Evolutionary conservation across 2,329 filamentous ascomycete species (phyloP).

Genomic region (Eutypella sp.): DNA sequence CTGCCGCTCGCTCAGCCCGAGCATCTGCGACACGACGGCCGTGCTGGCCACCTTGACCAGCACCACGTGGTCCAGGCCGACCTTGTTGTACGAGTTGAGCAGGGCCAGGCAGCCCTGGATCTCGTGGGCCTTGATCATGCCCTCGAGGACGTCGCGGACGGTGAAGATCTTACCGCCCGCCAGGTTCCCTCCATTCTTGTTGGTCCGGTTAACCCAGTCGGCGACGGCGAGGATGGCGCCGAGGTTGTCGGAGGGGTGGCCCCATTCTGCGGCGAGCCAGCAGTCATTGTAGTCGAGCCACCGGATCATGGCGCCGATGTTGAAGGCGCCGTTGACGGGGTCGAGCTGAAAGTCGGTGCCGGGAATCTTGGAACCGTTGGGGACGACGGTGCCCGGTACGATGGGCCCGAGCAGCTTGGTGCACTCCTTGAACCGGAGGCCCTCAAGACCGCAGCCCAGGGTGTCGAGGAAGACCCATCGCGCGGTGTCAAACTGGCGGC

Average conservation of each 20-base stretch:
- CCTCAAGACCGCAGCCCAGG: slow-evolving; percentile 92
- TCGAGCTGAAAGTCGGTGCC: slow-evolving; percentile 93
- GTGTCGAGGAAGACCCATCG: slow-evolving; percentile 97
- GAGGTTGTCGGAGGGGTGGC: slow-evolving; percentile 96
- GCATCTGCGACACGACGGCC: slow-evolving; percentile 91
- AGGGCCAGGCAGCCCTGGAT: slow-evolving; percentile 96
- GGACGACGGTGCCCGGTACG: slow-evolving; percentile 84
- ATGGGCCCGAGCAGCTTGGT: slow-evolving; percentile 88
- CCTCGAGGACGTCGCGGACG: slow-evolving; percentile 86
- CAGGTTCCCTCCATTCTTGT: slow-evolving; percentile 69
- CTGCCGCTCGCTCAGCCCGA: slow-evolving; percentile 83
- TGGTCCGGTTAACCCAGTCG: slow-evolving; percentile 94
- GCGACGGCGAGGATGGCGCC: slow-evolving; percentile 94
- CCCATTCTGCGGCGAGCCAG: slow-evolving; percentile 98
- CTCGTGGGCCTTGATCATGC: slow-evolving; percentile 98
- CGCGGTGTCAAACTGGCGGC: slow-evolving; percentile 78
- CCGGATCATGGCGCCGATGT: slow-evolving; percentile 97
- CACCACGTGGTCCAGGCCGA: slow-evolving; percentile 95
- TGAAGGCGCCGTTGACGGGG: slow-evolving; percentile 93
- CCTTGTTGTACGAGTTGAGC: slow-evolving; percentile 98
- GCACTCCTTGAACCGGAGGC: slow-evolving; percentile 92
- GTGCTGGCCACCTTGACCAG: slow-evolving; percentile 96
- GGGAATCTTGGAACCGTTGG: slow-evolving; percentile 85
- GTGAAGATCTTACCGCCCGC: slow-evolving; percentile 86
- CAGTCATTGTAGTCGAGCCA: slow-evolving; percentile 99